Conservation (phyloP, 78 protist genomes). For the Dictyostelium firmibasis region DNA sequence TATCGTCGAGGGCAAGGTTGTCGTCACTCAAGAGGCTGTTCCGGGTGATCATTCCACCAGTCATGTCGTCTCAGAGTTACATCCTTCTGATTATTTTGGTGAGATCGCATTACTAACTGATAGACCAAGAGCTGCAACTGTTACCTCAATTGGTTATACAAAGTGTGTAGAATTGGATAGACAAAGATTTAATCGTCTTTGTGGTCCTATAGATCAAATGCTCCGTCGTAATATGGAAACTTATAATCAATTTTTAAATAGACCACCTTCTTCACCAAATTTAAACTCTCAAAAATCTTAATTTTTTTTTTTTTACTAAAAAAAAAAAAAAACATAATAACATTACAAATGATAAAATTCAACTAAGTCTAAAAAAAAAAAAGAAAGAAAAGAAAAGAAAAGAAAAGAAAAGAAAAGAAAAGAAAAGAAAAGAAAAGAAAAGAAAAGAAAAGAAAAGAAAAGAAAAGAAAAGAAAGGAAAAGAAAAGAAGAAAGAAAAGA, state of each 20-base stretch:
- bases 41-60: background rate
- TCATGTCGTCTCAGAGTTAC: constrained; percentile 73
- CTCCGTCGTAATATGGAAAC: constrained; percentile 82
- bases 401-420: no score
- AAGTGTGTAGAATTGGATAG: constrained; percentile 88
- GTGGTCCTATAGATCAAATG: constrained; percentile 89
- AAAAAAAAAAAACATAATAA: background rate
- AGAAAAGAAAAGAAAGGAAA: background rate
- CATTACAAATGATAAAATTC: background rate
- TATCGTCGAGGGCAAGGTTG: constrained; percentile 80
- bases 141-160: constrained; percentile 76
- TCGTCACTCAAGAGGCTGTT: constrained; percentile 19
- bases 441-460: background rate
- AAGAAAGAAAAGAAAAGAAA: no score
- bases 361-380: background rate
- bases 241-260: constrained; percentile 70
- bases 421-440: no score
- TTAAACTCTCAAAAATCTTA: background rate
- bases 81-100: constrained; percentile 88
- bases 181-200: constrained; percentile 83
- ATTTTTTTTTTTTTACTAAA: background rate
- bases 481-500: background rate
- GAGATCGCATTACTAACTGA: constrained; percentile 89
- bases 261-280: background rate
- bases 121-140: constrained; percentile 91